Percentiles rank a stretch among this genome's conserved stretches.
Conservation (phyloP, 2,329 filamentous ascomycete genomes). For the Diaporthe velutina region DNA sequence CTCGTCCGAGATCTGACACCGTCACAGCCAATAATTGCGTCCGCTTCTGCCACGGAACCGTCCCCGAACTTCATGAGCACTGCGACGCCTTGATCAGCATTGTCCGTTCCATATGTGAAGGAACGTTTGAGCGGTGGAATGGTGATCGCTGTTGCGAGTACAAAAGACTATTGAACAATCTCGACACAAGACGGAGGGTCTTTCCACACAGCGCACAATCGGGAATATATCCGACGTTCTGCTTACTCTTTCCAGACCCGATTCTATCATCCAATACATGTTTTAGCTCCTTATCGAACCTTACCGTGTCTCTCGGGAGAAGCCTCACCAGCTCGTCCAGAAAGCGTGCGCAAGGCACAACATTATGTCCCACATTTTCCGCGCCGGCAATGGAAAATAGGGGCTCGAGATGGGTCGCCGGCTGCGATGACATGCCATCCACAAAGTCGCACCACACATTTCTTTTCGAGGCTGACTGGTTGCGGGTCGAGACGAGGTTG, state of each 20-base stretch:
- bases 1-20: conserved; percentile 71
- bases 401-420: conserved; percentile 35
- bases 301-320: conserved; percentile 41
- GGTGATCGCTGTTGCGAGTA: background rate
- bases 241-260: conserved; percentile 34
- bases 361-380: conserved; percentile 40
- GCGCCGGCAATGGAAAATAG: conserved; percentile 42
- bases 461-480: conserved; percentile 41
- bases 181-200: background rate
- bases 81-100: conserved; percentile 1
- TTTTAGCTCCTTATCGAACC: conserved; percentile 47
- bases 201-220: conserved; percentile 13
- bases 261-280: conserved; percentile 46
- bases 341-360: conserved; percentile 45
- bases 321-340: conserved; percentile 45
- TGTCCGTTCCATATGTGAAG: background rate
- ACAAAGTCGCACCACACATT: conserved; percentile 46
- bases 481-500: conserved; percentile 45
- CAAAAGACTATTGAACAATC: background rate
- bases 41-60: conserved; percentile 46
- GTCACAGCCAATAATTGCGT: conserved; percentile 67
- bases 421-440: conserved; percentile 42
- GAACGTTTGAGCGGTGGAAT: background rate
- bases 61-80: conserved; percentile 44
- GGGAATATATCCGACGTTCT: background rate